Conservation (phyloP, 768 basidiomycete species). For the Coprinellus micaceus region DNA sequence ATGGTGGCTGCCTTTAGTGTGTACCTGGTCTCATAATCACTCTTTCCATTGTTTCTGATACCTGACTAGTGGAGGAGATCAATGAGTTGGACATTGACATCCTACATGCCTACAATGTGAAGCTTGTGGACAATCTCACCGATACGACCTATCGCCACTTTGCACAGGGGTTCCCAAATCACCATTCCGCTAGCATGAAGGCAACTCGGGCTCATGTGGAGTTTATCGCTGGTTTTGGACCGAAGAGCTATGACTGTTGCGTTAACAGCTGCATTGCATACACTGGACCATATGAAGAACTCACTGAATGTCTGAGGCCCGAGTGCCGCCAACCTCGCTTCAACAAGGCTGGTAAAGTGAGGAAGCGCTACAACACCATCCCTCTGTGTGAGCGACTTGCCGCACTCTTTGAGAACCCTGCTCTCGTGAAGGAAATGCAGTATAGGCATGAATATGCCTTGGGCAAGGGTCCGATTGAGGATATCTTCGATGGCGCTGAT, state of each 20-base stretch:
- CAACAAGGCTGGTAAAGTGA: conserved; percentile 16
- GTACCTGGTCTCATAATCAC: not conserved
- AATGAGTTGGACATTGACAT: not conserved
- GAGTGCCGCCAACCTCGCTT: conserved; percentile 23
- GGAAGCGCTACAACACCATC: conserved; percentile 31
- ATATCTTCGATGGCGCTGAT: no score
- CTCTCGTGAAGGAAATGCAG: no score
- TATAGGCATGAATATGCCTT: no score
- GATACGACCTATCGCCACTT: not conserved
- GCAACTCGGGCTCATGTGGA: conserved; percentile 10
- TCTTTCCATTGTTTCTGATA: not conserved
- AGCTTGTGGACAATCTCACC: conserved; percentile 4
- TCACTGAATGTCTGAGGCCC: conserved; percentile 25
- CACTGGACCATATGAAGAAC: conserved; percentile 19
- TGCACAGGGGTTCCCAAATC: not conserved
- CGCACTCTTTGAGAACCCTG: conserved; percentile 18
- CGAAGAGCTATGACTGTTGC: conserved; percentile 24
- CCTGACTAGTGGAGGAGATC: not conserved
- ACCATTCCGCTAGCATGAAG: not conserved
- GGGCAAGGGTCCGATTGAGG: no score
- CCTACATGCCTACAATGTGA: not conserved
- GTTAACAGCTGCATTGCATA: conserved; percentile 17
- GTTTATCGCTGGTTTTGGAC: conserved; percentile 27
- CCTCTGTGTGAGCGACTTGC: conserved; percentile 25
- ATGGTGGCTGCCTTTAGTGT: not conserved